Conservation (phyloP, 179 eudicot genomes). For the Sideroxylon spinosum region DNA sequence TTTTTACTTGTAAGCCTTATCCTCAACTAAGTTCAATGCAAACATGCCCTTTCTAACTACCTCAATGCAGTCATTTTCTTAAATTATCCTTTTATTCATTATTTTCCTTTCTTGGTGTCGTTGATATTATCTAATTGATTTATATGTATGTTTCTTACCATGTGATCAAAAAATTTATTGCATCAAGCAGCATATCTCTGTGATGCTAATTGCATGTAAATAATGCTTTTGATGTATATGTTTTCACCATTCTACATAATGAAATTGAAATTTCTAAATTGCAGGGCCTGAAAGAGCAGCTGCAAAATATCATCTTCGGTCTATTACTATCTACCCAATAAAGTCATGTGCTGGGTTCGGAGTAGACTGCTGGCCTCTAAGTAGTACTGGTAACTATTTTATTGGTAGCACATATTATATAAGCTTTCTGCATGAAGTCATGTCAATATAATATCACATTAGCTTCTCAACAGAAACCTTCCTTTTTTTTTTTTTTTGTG, state of each 20-base stretch:
- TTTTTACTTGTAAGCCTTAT: not conserved
- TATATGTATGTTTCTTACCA: too few species aligned
- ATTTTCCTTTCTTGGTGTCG: too few species aligned
- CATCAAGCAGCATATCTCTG: not conserved
- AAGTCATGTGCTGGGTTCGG: conserved; percentile 88
- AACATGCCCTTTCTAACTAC: too few species aligned
- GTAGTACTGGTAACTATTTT: conserved; percentile 57
- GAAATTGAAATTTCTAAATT: conserved; percentile 9
- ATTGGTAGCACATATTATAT: conserved; percentile 11
- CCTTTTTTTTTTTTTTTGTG: not conserved
- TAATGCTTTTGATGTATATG: conserved; percentile 2
- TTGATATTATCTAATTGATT: too few species aligned
- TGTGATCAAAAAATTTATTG: too few species aligned
- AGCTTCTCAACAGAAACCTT: not conserved
- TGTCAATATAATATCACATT: not conserved
- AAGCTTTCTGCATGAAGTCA: not conserved
- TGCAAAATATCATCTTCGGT: conserved; percentile 39
- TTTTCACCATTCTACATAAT: not conserved
- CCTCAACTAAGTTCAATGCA: too few species aligned
- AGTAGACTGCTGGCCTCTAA: conserved; percentile 76
- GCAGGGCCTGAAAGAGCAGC: conserved; percentile 37
- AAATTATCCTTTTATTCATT: too few species aligned
- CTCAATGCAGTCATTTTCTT: too few species aligned
- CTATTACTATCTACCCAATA: conserved; percentile 74
- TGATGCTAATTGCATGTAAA: not conserved